These are phyloP conservation scores for Fusarium sp. DNA, from an alignment of 2,329 filamentous ascomycete genomes.

Conservation along the genomic window DNA sequence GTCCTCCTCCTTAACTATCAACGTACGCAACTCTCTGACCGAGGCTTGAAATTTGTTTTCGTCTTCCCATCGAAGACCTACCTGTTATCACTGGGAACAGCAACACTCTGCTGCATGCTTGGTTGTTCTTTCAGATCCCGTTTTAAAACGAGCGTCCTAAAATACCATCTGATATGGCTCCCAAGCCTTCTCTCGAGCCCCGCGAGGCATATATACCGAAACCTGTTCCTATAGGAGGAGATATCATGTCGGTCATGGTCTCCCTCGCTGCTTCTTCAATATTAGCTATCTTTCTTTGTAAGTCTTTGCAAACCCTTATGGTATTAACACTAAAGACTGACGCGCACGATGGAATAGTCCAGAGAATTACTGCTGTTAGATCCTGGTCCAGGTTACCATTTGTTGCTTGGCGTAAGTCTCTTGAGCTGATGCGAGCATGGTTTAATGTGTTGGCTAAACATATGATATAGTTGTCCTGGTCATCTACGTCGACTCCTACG, in stretches of 20 bases:
- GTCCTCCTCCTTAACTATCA: not conserved
- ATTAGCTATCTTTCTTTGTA: conserved; percentile 50
- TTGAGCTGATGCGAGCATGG: not conserved
- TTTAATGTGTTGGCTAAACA: not conserved
- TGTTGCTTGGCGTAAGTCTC: conserved; percentile 54
- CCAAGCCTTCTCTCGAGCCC: conserved; percentile 1
- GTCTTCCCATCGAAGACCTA: not conserved
- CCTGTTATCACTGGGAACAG: not conserved
- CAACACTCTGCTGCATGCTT: not conserved
- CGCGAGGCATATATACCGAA: conserved; percentile 18
- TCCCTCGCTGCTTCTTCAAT: conserved; percentile 48
- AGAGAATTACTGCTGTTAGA: conserved; percentile 50
- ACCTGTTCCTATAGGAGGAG: conserved; percentile 46
- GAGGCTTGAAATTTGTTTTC: not conserved
- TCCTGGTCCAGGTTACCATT: conserved; percentile 53
- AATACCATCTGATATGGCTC: conserved; percentile 12
- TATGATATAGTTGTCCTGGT: conserved; percentile 61
- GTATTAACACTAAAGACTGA: not conserved
- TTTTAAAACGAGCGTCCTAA: not conserved
- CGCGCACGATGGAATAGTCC: conserved; percentile 41
- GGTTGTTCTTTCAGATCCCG: not conserved
- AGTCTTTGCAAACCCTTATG: conserved; percentile 11
- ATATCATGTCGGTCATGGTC: conserved; percentile 49
- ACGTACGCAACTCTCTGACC: not conserved
- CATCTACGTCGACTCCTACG: conserved; percentile 68